These are phyloP conservation scores for Pythium myriotylum DNA, from an alignment of 352 stramenopile species.

Conservation along the genomic window DNA sequence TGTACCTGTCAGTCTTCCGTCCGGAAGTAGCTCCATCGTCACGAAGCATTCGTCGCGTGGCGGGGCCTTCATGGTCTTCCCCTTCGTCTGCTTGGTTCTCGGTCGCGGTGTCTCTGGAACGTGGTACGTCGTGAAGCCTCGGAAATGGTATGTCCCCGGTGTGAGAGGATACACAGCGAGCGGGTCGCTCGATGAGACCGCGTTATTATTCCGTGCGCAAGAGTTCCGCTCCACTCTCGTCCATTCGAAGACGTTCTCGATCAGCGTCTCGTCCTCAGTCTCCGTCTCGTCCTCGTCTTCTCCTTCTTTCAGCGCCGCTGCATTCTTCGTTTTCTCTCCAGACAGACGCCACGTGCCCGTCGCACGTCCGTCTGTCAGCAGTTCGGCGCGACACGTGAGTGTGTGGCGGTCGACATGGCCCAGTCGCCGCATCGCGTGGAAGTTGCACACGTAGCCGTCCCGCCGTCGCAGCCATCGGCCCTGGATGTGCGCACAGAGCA, in stretches of 20 bases:
- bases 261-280: conserved; percentile 10
- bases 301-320: not conserved
- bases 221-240: not conserved
- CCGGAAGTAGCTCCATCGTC: conserved; percentile 55
- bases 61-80: conserved; percentile 6
- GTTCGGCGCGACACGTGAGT: conserved; percentile 46
- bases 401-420: conserved; percentile 47
- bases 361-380: conserved; percentile 22
- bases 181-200: not conserved
- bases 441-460: conserved; percentile 31
- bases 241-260: conserved; percentile 29
- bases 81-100: not conserved
- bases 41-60: conserved; percentile 63
- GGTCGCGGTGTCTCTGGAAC: conserved; percentile 11
- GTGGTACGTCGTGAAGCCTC: conserved; percentile 55
- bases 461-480: conserved; percentile 28
- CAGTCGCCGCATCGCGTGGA: conserved; percentile 42
- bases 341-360: conserved; percentile 16
- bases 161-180: conserved; percentile 49
- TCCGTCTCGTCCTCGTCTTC: conserved; percentile 10
- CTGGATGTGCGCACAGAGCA: conserved; percentile 10
- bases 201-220: not conserved
- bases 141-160: conserved; percentile 66
- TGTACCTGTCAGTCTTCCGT: conserved; percentile 51
- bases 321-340: conserved; percentile 19